A percentile compares a stretch with the other conserved stretches of the same genome.
Conservation (phyloP, 176 grass and related monocot genomes). For the Bolboschoenus planiculmis region DNA sequence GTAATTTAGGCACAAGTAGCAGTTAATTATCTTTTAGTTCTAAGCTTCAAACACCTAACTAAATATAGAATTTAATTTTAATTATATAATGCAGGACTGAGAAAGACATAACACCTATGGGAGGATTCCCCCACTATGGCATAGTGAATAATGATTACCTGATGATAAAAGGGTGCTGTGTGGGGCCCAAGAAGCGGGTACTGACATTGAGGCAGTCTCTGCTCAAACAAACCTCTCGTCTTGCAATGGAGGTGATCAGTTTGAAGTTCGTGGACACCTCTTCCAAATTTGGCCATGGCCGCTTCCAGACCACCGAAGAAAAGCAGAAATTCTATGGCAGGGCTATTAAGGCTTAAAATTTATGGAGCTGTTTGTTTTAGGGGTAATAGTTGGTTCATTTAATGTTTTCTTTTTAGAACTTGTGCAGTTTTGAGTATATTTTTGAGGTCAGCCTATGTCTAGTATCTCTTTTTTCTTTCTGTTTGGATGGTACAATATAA, state of each 20-base stretch:
- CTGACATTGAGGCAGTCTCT: constrained; percentile 83
- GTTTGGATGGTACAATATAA: not conserved
- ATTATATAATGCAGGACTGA: constrained; percentile 53
- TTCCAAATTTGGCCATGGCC: constrained; percentile 86
- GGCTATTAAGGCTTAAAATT: not conserved
- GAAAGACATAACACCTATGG: constrained; percentile 96
- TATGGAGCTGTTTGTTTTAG: not conserved
- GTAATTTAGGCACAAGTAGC: no score
- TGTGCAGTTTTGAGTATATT: not conserved
- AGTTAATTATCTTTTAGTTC: no score
- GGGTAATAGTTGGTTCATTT: not conserved
- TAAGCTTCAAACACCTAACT: not conserved
- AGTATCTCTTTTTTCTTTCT: not conserved
- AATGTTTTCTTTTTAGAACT: not conserved
- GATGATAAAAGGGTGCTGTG: constrained; percentile 90
- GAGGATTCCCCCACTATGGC: constrained; percentile 93
- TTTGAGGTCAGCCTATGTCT: not conserved
- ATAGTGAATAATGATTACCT: constrained; percentile 80
- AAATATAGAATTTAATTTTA: not conserved
- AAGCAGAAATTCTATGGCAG: constrained; percentile 68
- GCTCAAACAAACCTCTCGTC: constrained; percentile 68
- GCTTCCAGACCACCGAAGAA: constrained; percentile 93
- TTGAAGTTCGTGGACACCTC: constrained; percentile 95
- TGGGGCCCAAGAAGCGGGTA: constrained; percentile 91
- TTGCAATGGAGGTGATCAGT: constrained; percentile 83